Conservation (phyloP, 139 green algal species). For the Edaphochlamys debaryana region DNA sequence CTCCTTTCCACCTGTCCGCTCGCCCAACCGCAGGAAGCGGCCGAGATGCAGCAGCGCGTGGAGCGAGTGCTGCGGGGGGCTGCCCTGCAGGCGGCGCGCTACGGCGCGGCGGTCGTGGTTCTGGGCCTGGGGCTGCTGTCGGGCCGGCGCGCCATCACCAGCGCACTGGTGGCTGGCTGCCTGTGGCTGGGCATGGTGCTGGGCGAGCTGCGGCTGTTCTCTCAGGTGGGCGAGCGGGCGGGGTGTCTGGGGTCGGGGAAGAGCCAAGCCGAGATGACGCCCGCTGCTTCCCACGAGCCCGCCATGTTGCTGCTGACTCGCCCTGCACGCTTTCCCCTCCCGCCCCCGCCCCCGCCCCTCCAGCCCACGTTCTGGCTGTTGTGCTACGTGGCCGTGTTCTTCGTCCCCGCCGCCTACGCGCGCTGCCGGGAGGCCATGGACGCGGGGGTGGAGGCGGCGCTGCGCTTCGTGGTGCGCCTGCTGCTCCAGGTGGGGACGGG, state of each 20-base stretch:
- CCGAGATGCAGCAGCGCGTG: constrained; percentile 26
- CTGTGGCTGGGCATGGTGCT: constrained; percentile 47
- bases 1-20: too few species aligned
- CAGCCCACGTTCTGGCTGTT: constrained; percentile 37
- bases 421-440: constrained; percentile 33
- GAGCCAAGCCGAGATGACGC: too few species aligned
- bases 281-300: neutral
- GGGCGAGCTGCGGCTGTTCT: constrained; percentile 35
- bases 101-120: constrained; percentile 24
- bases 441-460: constrained; percentile 5
- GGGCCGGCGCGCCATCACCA: constrained; percentile 29
- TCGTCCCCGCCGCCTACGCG: constrained; percentile 32
- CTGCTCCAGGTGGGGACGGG: too few species aligned
- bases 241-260: neutral
- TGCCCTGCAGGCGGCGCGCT: constrained; percentile 11
- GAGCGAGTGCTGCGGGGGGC: neutral
- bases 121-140: constrained; percentile 17
- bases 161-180: constrained; percentile 32
- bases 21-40: neutral
- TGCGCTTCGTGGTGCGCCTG: constrained; percentile 24
- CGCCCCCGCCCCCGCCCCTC: neutral
- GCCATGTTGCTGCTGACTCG: too few species aligned
- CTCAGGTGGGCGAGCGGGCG: neutral
- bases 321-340: neutral
- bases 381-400: constrained; percentile 36